phyloP scores from a whole-genome alignment of 2,329 filamentous ascomycete genomes.

The Cladosporium oxysporum region DNA sequence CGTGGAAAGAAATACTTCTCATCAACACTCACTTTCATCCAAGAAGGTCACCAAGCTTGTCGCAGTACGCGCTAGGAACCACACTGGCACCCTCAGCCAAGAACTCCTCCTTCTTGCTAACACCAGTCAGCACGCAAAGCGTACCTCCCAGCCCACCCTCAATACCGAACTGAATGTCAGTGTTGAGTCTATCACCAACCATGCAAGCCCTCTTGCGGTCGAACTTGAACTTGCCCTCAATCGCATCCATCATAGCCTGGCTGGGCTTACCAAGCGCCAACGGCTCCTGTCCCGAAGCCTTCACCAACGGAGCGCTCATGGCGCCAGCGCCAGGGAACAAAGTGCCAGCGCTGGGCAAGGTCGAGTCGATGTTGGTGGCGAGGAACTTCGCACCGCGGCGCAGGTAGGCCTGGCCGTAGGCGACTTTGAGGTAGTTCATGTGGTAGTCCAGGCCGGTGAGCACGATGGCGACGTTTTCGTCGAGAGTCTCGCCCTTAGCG shows the following conservation, averaged over 20 bases:
- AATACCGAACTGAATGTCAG: conserved; percentile 93
- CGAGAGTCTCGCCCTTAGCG: conserved; percentile 71
- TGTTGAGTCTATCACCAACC: conserved; percentile 91
- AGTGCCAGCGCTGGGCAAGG: conserved; percentile 75
- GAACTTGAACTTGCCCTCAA: conserved; percentile 93
- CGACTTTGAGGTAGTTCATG: conserved; percentile 90
- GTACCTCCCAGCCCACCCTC: conserved; percentile 90
- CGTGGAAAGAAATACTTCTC: background rate
- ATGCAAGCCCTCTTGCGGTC: conserved; percentile 86
- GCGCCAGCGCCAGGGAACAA: conserved; percentile 93
- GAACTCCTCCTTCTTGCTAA: conserved; percentile 82
- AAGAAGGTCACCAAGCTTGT: conserved; percentile 76
- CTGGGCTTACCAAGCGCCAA: conserved; percentile 88
- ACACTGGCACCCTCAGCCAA: conserved; percentile 67
- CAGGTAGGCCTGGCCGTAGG: conserved; percentile 83
- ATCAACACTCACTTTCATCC: conserved; percentile 24
- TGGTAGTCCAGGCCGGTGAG: conserved; percentile 91
- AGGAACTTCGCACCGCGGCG: conserved; percentile 80
- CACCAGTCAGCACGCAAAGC: conserved; percentile 85
- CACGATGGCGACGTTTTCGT: conserved; percentile 86
- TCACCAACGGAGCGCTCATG: conserved; percentile 73
- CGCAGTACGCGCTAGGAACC: conserved; percentile 79
- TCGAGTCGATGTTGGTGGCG: conserved; percentile 91
- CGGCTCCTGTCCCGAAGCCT: conserved; percentile 64
- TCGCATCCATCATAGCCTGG: conserved; percentile 98